Evolutionary conservation across 2,329 filamentous ascomycete species (phyloP).

Genomic region (Sphaerulina musiva): DNA sequence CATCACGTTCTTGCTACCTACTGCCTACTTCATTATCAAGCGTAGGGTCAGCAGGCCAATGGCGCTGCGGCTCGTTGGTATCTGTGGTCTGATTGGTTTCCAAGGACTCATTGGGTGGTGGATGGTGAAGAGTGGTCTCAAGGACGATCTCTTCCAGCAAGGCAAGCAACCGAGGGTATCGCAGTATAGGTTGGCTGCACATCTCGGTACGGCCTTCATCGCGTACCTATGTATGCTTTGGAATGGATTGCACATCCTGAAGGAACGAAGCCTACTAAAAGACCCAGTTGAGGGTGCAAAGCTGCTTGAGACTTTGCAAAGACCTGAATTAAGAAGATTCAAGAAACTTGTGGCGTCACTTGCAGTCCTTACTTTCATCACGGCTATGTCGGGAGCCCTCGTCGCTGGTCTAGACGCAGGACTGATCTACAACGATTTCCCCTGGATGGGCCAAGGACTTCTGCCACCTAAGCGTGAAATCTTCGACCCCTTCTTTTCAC

Average conservation of each 20-base stretch:
- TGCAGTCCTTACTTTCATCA: constrained; percentile 71
- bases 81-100: constrained; percentile 83
- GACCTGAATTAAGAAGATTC: constrained; percentile 65
- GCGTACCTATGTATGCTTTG: constrained; percentile 94
- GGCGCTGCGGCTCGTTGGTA: constrained; percentile 70
- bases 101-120: constrained; percentile 97
- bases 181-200: constrained; percentile 86
- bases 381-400: constrained; percentile 86
- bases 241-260: constrained; percentile 77
- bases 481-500: constrained; percentile 77
- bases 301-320: constrained; percentile 55
- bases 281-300: constrained; percentile 52
- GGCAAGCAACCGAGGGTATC: constrained; percentile 87
- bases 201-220: constrained; percentile 82
- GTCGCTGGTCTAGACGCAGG: constrained; percentile 94
- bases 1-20: constrained; percentile 79
- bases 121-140: constrained; percentile 97
- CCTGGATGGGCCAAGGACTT: constrained; percentile 81
- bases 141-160: constrained; percentile 88
- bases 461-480: constrained; percentile 77
- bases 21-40: constrained; percentile 78
- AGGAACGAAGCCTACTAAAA: constrained; percentile 64
- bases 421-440: constrained; percentile 98
- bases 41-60: constrained; percentile 71
- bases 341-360: constrained; percentile 65